These are phyloP conservation scores for Trametes hirsuta DNA, from an alignment of 1,284 basidiomycete genomes.

Conservation along the genomic window DNA sequence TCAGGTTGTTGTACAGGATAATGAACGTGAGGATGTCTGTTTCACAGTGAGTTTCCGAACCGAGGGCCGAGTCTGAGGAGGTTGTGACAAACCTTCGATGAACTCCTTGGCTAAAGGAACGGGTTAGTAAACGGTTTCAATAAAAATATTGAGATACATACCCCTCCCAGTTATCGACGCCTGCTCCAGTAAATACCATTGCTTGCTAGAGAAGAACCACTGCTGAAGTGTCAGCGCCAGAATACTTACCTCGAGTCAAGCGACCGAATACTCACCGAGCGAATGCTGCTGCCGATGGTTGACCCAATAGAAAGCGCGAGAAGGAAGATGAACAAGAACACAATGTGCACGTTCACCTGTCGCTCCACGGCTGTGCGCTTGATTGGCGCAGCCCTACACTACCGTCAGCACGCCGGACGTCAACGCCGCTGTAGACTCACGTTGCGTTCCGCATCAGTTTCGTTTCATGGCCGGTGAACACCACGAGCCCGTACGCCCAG, in stretches of 20 bases:
- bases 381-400: constrained; percentile 84
- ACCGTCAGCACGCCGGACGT: neutral
- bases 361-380: constrained; percentile 96
- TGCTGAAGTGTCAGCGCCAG: constrained; percentile 24
- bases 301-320: constrained; percentile 89
- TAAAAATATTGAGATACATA: constrained; percentile 37
- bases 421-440: constrained; percentile 49
- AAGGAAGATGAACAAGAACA: constrained; percentile 93
- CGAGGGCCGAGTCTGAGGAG: constrained; percentile 12
- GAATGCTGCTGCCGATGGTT: constrained; percentile 89
- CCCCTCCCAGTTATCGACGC: constrained; percentile 63
- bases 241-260: neutral
- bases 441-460: constrained; percentile 97
- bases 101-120: constrained; percentile 69
- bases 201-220: constrained; percentile 83
- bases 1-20: constrained; percentile 98
- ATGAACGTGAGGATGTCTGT: constrained; percentile 96
- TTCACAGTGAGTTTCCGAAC: neutral
- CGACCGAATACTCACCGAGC: constrained; percentile 48
- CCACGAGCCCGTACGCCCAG: constrained; percentile 94
- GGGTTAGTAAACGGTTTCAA: constrained; percentile 1
- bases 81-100: constrained; percentile 61
- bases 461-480: constrained; percentile 98
- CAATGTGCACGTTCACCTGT: constrained; percentile 96
- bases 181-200: constrained; percentile 82